Base-by-base conservation (phyloP, 2,329 filamentous ascomycete species). In the Thelonectria olida region DNA sequence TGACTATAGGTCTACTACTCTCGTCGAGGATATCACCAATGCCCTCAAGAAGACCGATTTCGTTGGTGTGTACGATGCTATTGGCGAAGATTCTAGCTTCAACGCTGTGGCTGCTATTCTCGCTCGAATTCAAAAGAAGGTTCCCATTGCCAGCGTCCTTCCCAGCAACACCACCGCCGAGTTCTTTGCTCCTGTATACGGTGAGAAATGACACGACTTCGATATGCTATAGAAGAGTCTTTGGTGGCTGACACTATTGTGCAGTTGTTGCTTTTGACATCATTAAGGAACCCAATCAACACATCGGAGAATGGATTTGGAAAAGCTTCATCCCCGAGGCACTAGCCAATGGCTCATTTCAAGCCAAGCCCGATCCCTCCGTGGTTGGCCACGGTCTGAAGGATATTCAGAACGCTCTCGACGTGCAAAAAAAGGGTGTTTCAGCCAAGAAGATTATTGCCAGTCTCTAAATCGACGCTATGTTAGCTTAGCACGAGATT, bases 371-470 rank as follows among this genome's bases (percentile, higher is more conserved):
- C 4, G 66, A 68, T 47, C 64, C 73, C 3, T 48, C 54, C 2
- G 67, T 78, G 5, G 70, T 68, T 2, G 75, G 74, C 3, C 57
- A 66, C 7, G 74, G 75, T 2, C 49, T 78, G 8, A 73, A 74
- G 19, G 49, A 59, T 4, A 54, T 77, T 7, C 75, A 77, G 58
- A 53, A 59, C 10, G 75, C 72, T 3, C 44, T 76, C 10, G 72
- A 76, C 38, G 63, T 65, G 44, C 72, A 67, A 5, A 70, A 67
- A 27, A 68, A 70, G 9, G 73, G 73, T 4, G 73, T 81, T 3
- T 80, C 77, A 54, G 77, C 73, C 1, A 71, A 73, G 52, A 80
- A 81, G 62, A 52, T 80, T 36, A 76, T 80, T 4, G 70, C 80
- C n/a, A 47, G 39, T 23, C 27, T 54, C 13, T 39, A 52, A 41